Conservation (phyloP, 1,284 basidiomycete species). For the Meripilus lineatus region DNA sequence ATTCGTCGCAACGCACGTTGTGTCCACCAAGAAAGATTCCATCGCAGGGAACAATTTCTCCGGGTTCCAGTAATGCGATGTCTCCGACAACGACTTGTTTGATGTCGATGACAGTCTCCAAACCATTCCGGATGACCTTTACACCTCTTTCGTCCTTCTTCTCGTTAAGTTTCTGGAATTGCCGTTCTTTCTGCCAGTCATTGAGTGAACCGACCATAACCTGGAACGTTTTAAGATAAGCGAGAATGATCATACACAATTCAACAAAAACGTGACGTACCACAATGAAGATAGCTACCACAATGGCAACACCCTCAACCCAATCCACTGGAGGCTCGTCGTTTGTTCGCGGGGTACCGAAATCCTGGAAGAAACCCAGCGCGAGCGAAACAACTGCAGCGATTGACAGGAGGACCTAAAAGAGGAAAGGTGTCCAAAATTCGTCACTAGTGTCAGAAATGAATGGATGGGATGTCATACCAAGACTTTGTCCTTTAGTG, state of each 20-base stretch:
- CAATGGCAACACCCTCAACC: conserved; percentile 98
- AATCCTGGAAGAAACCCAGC: conserved; percentile 91
- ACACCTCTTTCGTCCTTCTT: conserved; percentile 95
- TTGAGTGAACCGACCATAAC: conserved; percentile 86
- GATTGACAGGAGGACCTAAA: conserved; percentile 81
- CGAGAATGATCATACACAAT: conserved; percentile 4
- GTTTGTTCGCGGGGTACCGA: conserved; percentile 62
- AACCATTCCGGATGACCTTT: conserved; percentile 86
- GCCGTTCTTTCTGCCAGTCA: conserved; percentile 97
- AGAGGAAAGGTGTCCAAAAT: background rate
- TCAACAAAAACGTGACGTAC: conserved; percentile 35
- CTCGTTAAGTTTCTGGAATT: conserved; percentile 90
- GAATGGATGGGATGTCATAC: conserved; percentile 39
- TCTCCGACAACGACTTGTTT: conserved; percentile 95
- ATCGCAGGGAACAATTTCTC: conserved; percentile 94
- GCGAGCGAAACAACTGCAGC: conserved; percentile 93
- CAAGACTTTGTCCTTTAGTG: conserved; percentile 93
- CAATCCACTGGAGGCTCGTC: conserved; percentile 81
- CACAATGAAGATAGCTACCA: conserved; percentile 84
- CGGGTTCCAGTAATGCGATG: conserved; percentile 88
- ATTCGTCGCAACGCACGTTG: conserved; percentile 95
- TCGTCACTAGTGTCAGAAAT: background rate
- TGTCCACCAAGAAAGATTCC: conserved; percentile 92
- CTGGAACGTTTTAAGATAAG: conserved; percentile 28
- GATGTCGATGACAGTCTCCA: conserved; percentile 78